phyloP scores from a whole-genome alignment of 192 early-diverging fungal genomes.

The Borealophlyctis nickersoniae region DNA sequence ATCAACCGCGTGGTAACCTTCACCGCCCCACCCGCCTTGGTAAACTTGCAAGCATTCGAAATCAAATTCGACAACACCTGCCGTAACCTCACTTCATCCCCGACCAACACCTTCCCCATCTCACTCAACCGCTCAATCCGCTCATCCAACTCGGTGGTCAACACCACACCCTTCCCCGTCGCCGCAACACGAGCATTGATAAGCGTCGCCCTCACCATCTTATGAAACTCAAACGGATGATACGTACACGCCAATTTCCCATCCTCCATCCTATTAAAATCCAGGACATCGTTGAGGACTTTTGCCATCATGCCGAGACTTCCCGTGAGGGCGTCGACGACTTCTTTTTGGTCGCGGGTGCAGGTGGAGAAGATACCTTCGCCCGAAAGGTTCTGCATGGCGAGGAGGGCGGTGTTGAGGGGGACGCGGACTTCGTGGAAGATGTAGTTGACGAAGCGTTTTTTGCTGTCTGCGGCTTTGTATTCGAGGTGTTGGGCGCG shows the following conservation, averaged over 20 bases:
- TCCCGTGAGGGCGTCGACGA: constrained; percentile 25
- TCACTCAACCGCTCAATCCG: constrained; percentile 5
- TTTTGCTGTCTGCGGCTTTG: constrained; percentile 29
- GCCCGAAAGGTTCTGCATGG: constrained; percentile 21
- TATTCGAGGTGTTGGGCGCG: constrained; percentile 25
- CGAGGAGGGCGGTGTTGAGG: constrained; percentile 22
- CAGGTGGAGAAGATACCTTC: constrained; percentile 18
- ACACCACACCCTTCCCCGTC: background rate
- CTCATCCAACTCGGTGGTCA: constrained; percentile 16
- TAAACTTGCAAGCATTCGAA: constrained; percentile 29
- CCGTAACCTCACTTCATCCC: constrained; percentile 27
- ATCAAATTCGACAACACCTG: constrained; percentile 24
- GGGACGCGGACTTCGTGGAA: constrained; percentile 31
- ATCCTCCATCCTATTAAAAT: constrained; percentile 28
- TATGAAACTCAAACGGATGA: constrained; percentile 19
- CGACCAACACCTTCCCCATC: constrained; percentile 16
- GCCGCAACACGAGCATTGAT: constrained; percentile 20
- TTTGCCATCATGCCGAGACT: constrained; percentile 31
- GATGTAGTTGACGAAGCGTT: constrained; percentile 29
- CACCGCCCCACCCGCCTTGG: constrained; percentile 21
- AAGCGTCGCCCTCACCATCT: constrained; percentile 15
- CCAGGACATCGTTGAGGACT: constrained; percentile 29
- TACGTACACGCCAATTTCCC: constrained; percentile 16
- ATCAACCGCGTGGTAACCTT: constrained; percentile 15
- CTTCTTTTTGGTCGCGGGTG: constrained; percentile 18